Percentiles rank a stretch among this genome's conserved stretches.
Evolutionary conservation across 2,329 filamentous ascomycete species (phyloP).

Genomic region (Xylaria sp.): DNA sequence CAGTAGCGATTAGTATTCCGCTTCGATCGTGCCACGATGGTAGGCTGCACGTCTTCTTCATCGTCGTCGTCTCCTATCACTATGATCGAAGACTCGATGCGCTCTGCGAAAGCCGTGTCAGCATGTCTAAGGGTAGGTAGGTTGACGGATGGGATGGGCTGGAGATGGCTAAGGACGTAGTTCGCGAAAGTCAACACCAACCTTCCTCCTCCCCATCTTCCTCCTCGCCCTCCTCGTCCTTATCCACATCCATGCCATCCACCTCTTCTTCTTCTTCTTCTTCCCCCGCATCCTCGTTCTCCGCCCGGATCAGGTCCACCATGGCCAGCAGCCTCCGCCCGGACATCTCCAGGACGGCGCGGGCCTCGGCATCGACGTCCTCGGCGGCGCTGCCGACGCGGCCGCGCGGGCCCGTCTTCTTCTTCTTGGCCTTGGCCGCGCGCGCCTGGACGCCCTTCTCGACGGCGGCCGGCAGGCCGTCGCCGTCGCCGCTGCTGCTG

Average conservation of each 20-base stretch:
- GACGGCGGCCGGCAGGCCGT: conserved; percentile 43
- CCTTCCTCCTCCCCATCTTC: conserved; percentile 13
- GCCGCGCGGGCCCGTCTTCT: conserved; percentile 34
- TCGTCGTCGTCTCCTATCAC: conserved; percentile 12
- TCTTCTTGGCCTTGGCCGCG: conserved; percentile 49
- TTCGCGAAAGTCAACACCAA: too few relatives aligned
- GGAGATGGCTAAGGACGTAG: not conserved
- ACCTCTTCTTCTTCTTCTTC: conserved; percentile 1
- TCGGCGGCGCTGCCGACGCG: conserved; percentile 25
- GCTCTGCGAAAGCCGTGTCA: conserved; percentile 5
- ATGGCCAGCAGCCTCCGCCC: conserved; percentile 46
- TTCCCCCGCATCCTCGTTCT: conserved; percentile 16
- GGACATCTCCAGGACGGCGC: conserved; percentile 48
- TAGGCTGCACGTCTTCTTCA: conserved; percentile 1
- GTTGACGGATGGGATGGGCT: not conserved
- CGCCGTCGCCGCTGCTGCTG: too few relatives aligned
- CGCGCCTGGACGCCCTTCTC: conserved; percentile 53
- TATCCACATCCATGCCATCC: conserved; percentile 22
- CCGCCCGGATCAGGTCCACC: conserved; percentile 39
- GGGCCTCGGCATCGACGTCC: conserved; percentile 45
- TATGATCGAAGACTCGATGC: conserved; percentile 21
- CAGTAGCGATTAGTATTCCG: conserved; percentile 13
- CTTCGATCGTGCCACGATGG: not conserved
- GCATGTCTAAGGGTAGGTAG: not conserved
- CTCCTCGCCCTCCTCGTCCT: conserved; percentile 19